Base-by-base conservation (phyloP, 495 filamentous ascomycete species). In the Paragyromitra xinjiangensis region DNA sequence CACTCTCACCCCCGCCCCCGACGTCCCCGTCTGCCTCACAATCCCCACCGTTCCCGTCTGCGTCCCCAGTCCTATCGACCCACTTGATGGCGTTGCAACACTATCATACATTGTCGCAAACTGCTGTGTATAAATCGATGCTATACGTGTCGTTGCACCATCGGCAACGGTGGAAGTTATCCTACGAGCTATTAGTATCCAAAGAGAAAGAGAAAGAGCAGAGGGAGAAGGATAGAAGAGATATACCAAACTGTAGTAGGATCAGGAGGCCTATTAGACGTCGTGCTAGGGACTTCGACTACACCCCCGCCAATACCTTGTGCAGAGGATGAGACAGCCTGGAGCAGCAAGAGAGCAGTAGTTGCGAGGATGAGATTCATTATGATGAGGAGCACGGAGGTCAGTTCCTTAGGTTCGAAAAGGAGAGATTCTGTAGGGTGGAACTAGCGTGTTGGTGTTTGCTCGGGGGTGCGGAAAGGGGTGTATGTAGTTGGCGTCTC, bases 21-120 rank as follows among this genome's bases (percentile, higher is more conserved):
- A 55, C 12, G 14, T 69, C 50, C 29, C 3, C 19, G 34, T 42
- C n/a, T 48, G 29, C 19, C 29, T 26, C 50, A 65, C 67, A 37
- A 37, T 14, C 24, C 73, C 68, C 4, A 77, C 53, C 48, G 7
- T 3, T 19, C 68, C 73, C 6, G 61, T 72, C 40, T 77, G 68
- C n/a, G 68, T 77, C 19, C 73, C 73, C 1, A 77, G 19, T 29
- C 73, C 73, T 51, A 77, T 59, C 68, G 19, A 39, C 59, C 73
- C 73, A 34, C 73, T 77, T 29, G 48, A 42, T 7, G 73, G 68
- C 40, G 34, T 19, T 11, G 48, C 48, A 24, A 48, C 6, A 9
- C 26, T 73, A 12, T 44, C 45, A 12, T 72, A 72, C 59, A 40
- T 42, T 11, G 26, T 45, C 26, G 26, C 7, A 48, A 48, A 72